Percentiles rank a stretch among this genome's conserved stretches.
These are phyloP conservation scores for Russula dissimulans DNA, from an alignment of 768 basidiomycete species.

Conservation along the genomic window DNA sequence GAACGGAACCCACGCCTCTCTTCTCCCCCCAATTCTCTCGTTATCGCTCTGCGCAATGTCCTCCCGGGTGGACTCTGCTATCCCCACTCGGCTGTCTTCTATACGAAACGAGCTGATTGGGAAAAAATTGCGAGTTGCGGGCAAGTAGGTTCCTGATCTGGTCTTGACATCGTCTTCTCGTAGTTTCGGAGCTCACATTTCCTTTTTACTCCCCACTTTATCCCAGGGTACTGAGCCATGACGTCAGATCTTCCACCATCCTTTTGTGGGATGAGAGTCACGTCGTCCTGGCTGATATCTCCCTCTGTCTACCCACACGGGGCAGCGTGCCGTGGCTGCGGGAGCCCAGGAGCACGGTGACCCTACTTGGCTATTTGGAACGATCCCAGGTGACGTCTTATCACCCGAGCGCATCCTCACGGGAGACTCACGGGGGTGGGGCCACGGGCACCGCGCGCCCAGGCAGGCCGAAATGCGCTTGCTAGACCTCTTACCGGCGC, in stretches of 20 bases:
- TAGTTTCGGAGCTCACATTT: background rate
- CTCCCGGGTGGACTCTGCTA: constrained; percentile 13
- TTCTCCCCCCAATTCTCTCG: no score
- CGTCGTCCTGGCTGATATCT: constrained; percentile 14
- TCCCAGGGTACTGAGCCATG: constrained; percentile 17
- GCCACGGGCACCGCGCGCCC: background rate
- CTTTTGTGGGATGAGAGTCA: constrained; percentile 14
- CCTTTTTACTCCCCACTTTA: background rate
- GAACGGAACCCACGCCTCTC: no score
- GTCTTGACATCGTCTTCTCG: background rate
- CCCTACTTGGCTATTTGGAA: constrained; percentile 19
- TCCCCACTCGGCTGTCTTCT: constrained; percentile 14
- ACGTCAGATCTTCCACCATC: constrained; percentile 10
- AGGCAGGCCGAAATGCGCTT: constrained; percentile 5
- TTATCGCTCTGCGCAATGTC: background rate
- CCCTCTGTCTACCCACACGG: constrained; percentile 13
- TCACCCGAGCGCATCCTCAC: background rate
- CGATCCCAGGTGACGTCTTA: constrained; percentile 2
- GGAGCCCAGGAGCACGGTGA: constrained; percentile 14
- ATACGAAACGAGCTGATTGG: constrained; percentile 15
- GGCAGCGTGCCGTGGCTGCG: constrained; percentile 14
- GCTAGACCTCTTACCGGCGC: background rate
- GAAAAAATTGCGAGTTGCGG: constrained; percentile 19
- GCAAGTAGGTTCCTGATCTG: constrained; percentile 13
- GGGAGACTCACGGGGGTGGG: background rate